phyloP scores from a whole-genome alignment of 2,329 filamentous ascomycete species.

The Tolypocladium ophioglossoides region DNA sequence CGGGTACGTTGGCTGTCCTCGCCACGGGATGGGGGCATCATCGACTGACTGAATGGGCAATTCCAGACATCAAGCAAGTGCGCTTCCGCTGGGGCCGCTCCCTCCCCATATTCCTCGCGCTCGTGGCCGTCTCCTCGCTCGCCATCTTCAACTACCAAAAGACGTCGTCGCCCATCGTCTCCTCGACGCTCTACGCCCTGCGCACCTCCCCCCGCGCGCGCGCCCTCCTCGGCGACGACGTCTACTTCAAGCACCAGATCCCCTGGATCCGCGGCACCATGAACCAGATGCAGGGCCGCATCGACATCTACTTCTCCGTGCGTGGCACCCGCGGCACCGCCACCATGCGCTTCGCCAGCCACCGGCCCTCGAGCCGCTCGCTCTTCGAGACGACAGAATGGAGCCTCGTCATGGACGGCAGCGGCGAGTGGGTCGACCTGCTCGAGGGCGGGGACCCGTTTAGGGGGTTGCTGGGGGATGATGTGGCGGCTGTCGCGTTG shows the following conservation, averaged over 20 bases:
- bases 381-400: slow-evolving; percentile 84
- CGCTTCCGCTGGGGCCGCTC: slow-evolving; percentile 58
- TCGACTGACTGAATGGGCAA: slow-evolving; percentile 1
- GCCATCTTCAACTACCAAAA: slow-evolving; percentile 99
- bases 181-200: slow-evolving; percentile 81
- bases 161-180: slow-evolving; percentile 74
- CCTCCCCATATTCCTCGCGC: slow-evolving; percentile 67
- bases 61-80: slow-evolving; percentile 28
- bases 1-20: slow-evolving; percentile 30
- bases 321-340: slow-evolving; percentile 64
- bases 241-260: slow-evolving; percentile 69
- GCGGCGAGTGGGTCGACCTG: slow-evolving; percentile 53
- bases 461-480: slow-evolving; percentile 33
- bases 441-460: slow-evolving; percentile 66
- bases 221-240: slow-evolving; percentile 72
- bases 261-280: slow-evolving; percentile 81
- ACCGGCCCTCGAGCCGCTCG: slow-evolving; percentile 47
- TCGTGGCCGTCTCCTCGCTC: slow-evolving; percentile 61
- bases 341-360: slow-evolving; percentile 71
- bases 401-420: slow-evolving; percentile 61
- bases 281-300: slow-evolving; percentile 85
- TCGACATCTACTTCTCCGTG: slow-evolving; percentile 80
- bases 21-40: background rate
- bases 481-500: slow-evolving; percentile 14
- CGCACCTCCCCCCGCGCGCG: slow-evolving; percentile 69